A percentile compares a stretch with the other conserved stretches of the same genome.
Conservation (phyloP, 2,329 filamentous ascomycete species). For the Diaporthe aspalathi region DNA sequence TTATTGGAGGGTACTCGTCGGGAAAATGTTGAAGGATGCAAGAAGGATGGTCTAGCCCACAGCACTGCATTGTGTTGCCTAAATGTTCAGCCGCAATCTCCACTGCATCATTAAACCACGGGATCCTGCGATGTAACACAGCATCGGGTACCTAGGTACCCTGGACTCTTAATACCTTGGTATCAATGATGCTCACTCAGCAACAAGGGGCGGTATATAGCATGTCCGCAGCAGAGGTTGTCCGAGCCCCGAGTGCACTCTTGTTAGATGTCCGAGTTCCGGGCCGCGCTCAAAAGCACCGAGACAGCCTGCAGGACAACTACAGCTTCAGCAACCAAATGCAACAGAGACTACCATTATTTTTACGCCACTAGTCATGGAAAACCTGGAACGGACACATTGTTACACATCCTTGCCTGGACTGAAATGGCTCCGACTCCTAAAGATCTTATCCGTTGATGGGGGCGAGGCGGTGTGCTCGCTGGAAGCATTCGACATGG, state of each 20-base stretch:
- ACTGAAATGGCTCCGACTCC: not conserved
- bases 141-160: not conserved
- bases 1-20: not conserved
- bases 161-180: not conserved
- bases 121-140: conserved; percentile 2
- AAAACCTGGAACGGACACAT: not conserved
- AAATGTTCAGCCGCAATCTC: conserved; percentile 15
- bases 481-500: conserved; percentile 4
- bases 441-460: not conserved
- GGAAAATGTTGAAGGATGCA: not conserved
- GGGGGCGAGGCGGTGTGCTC: not conserved
- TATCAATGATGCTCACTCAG: too few species aligned
- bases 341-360: not conserved
- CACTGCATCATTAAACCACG: conserved; percentile 13
- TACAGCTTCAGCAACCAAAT: too few species aligned
- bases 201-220: not conserved
- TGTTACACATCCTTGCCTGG: not conserved
- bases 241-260: not conserved
- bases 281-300: not conserved
- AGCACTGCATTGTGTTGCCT: conserved; percentile 2
- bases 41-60: not conserved
- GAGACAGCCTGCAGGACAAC: not conserved
- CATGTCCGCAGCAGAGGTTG: not conserved
- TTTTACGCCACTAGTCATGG: not conserved
- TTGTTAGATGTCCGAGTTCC: not conserved